Base-by-base conservation (phyloP, 805 yeast genomes). In the Yamadazyma philogaea region DNA sequence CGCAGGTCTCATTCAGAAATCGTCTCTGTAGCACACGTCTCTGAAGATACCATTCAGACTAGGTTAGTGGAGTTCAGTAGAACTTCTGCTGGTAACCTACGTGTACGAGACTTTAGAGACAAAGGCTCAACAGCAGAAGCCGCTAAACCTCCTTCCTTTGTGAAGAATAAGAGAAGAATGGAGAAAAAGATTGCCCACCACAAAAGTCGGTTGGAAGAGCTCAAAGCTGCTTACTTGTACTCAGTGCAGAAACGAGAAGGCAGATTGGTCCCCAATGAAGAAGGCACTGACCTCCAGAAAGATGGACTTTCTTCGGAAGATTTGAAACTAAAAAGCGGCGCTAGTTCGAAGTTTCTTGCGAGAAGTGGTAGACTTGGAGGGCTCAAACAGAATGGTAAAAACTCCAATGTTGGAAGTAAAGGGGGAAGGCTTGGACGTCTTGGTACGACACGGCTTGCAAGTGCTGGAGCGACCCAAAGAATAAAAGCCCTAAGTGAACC, bases 21-120 rank as follows among this genome's bases (percentile, higher is more conserved):
- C 41, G 97, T 91, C 14, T 91, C 95, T 0, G 93, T 93, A 6
- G 91, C 98, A 1, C 96, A 88, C 60, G 90, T 93, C 19, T 96
- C 96, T 5, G 95, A 88, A 54, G 93, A 86, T 46, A 95, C 99
- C 1, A 74, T 93, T 37, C 98, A 93, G 59, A 78, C 87, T 50
- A 75, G 99, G 51, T 74, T 93, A 51, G 84, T 84, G 52, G 99
- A 93, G 65, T 93, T 93, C 59, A 82, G 80, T 50, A 72, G 73
- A 40, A 89, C 98, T 0, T 68, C 77, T 14, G 81, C 96, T 0
- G 95, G 88, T 1, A 66, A 68, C 7, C 63, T 91, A 47, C 79
- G 96, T 0, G 81, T 93, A 15, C 72, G 75, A 34, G 83, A 79
- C 34, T 91, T 93, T 57, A 74, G 98, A 53, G 36, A 42, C 14